These are phyloP conservation scores for Candida namnaoensis DNA, from an alignment of 805 yeast species.

Conservation along the genomic window DNA sequence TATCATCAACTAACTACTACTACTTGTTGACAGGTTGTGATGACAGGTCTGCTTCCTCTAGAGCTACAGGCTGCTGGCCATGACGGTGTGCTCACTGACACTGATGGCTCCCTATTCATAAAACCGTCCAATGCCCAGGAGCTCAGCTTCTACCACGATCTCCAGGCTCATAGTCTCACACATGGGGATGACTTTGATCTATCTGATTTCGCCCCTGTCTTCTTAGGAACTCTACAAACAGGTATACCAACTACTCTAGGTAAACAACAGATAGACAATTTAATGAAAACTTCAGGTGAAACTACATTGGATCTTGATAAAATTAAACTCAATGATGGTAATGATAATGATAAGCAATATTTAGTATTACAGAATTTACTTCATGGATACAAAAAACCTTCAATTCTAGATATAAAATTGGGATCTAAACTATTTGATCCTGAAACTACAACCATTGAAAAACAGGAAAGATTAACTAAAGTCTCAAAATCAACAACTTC, in stretches of 20 bases:
- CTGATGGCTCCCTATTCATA: conserved; percentile 59
- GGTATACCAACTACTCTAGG: conserved; percentile 23
- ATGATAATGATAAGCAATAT: conserved; percentile 21
- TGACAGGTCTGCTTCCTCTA: neutral
- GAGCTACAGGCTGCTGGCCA: conserved; percentile 87
- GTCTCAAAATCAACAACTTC: conserved; percentile 75
- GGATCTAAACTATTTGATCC: conserved; percentile 65
- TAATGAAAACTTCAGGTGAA: too few relatives aligned
- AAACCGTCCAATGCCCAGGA: conserved; percentile 64
- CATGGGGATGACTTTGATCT: conserved; percentile 24
- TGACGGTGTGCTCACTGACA: conserved; percentile 61
- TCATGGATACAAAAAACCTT: conserved; percentile 54
- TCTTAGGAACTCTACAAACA: conserved; percentile 47
- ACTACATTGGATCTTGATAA: too few relatives aligned
- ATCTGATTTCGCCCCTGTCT: conserved; percentile 54
- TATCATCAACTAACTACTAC: too few relatives aligned
- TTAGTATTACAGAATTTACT: conserved; percentile 68
- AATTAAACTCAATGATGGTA: too few relatives aligned
- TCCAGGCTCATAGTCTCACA: conserved; percentile 1
- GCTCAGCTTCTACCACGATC: conserved; percentile 57
- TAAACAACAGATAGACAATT: too few relatives aligned
- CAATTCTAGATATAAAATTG: conserved; percentile 75
- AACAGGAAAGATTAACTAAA: conserved; percentile 45
- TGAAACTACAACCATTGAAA: conserved; percentile 45
- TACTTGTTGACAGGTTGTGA: too few relatives aligned